A percentile compares a stretch with the other conserved stretches of the same genome.
Evolutionary conservation across 2,329 filamentous ascomycete genomes (phyloP).

Genomic region (Aspergillus sp.): DNA sequence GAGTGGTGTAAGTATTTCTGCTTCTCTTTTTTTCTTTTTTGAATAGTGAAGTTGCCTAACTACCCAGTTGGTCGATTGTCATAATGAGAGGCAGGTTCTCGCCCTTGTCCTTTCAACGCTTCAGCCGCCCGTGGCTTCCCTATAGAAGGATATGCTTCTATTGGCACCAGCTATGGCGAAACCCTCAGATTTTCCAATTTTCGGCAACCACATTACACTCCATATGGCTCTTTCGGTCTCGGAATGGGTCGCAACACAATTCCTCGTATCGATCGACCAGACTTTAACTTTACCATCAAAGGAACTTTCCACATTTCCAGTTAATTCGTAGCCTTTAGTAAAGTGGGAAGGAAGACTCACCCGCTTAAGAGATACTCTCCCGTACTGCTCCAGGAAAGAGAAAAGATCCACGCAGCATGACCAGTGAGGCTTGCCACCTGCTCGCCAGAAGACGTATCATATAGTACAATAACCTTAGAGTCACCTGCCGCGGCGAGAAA

Average conservation of each 20-base stretch:
- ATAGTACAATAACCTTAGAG: conserved; percentile 82
- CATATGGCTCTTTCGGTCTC: conserved; percentile 85
- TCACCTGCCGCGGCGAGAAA: conserved; percentile 89
- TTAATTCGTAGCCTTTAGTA: neutral
- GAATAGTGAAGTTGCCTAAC: no score
- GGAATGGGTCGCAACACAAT: conserved; percentile 89
- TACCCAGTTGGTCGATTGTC: no score
- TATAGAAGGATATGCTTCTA: conserved; percentile 75
- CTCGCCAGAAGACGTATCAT: conserved; percentile 89
- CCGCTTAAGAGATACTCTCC: conserved; percentile 89
- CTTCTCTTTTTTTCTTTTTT: no score
- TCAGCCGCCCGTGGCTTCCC: conserved; percentile 73
- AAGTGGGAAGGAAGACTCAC: conserved; percentile 36
- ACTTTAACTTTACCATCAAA: conserved; percentile 95
- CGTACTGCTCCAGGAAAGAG: conserved; percentile 87
- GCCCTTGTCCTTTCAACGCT: neutral
- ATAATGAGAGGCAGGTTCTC: neutral
- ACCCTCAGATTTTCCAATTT: conserved; percentile 60
- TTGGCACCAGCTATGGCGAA: conserved; percentile 80
- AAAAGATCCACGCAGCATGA: conserved; percentile 84
- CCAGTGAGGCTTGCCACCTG: conserved; percentile 82
- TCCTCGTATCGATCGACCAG: conserved; percentile 82
- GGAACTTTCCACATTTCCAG: conserved; percentile 46
- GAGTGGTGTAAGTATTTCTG: no score
- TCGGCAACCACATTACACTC: conserved; percentile 81